A percentile compares a stretch with the other conserved stretches of the same genome.
Evolutionary conservation across 2,329 filamentous ascomycete genomes (phyloP).

Genomic region (Trichoderma sp.): DNA sequence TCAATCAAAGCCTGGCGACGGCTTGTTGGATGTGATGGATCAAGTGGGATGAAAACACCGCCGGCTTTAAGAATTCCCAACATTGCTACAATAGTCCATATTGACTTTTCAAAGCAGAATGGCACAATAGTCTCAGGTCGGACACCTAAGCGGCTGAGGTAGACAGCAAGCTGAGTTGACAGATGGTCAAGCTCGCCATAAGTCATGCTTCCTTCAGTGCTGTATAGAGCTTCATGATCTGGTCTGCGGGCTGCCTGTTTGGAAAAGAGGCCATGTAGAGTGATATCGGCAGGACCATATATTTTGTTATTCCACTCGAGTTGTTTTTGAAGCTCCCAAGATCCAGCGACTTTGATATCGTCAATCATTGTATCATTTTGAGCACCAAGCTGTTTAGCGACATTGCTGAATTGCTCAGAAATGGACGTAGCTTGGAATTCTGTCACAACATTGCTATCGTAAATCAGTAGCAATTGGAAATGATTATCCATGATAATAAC

Average conservation of each 20-base stretch:
- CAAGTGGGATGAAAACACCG: constrained; percentile 29
- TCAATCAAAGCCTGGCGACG: constrained; percentile 17
- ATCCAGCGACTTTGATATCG: background rate
- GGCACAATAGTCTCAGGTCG: constrained; percentile 25
- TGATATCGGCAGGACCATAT: background rate
- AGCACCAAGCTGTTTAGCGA: background rate
- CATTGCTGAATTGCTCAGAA: constrained; percentile 7
- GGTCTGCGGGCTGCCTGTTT: background rate
- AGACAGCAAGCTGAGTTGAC: background rate
- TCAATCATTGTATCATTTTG: background rate
- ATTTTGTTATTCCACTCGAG: constrained; percentile 13
- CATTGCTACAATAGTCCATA: constrained; percentile 26
- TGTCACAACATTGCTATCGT: constrained; percentile 8
- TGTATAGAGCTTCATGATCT: constrained; percentile 16
- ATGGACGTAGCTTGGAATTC: background rate
- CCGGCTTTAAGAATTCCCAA: constrained; percentile 31
- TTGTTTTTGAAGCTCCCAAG: constrained; percentile 14
- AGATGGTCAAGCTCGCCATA: constrained; percentile 9
- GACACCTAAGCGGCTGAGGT: constrained; percentile 26
- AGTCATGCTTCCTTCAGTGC: constrained; percentile 5
- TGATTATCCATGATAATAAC: background rate
- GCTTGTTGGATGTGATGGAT: constrained; percentile 22
- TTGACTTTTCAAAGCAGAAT: constrained; percentile 25
- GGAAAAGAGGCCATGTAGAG: constrained; percentile 8
- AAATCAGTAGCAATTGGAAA: background rate